phyloP scores from a whole-genome alignment of 768 basidiomycete species.

The Termitomyces sp. region DNA sequence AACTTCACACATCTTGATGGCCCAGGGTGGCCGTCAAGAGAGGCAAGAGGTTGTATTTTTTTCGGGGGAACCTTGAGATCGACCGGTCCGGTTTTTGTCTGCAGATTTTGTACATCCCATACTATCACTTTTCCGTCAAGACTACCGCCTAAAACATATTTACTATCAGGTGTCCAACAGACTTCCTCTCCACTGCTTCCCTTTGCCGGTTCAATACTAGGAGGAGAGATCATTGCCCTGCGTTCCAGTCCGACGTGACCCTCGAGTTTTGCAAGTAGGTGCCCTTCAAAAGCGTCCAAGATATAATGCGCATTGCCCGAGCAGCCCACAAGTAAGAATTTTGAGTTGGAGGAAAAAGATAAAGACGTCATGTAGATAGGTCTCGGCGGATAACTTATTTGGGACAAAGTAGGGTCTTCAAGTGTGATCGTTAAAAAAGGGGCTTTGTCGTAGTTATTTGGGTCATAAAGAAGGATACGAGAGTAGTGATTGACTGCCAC shows the following conservation, averaged over 20 bases:
- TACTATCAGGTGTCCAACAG: conserved; percentile 92
- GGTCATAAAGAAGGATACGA: conserved; percentile 83
- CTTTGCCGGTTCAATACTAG: conserved; percentile 62
- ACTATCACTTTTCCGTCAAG: conserved; percentile 80
- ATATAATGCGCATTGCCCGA: conserved; percentile 92
- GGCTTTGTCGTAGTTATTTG: conserved; percentile 83
- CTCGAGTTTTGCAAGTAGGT: conserved; percentile 78
- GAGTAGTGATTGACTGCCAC: conserved; percentile 81
- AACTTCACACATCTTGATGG: conserved; percentile 84
- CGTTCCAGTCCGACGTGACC: conserved; percentile 84
- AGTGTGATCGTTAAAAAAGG: conserved; percentile 85
- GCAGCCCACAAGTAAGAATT: conserved; percentile 88
- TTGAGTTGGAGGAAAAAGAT: conserved; percentile 86
- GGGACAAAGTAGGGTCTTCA: conserved; percentile 72
- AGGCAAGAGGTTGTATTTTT: conserved; percentile 36
- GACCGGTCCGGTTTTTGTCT: conserved; percentile 43
- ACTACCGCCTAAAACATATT: conserved; percentile 82
- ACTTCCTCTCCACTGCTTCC: conserved; percentile 94
- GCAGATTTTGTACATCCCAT: conserved; percentile 80
- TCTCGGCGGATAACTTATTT: conserved; percentile 81
- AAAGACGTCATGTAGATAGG: conserved; percentile 90
- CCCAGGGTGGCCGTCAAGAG: conserved; percentile 77
- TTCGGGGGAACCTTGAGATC: conserved; percentile 52
- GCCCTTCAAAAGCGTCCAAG: conserved; percentile 86
- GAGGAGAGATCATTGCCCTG: conserved; percentile 44